phyloP scores from a whole-genome alignment of 257 asterid genomes.

The Solanum pinnatisectum region DNA sequence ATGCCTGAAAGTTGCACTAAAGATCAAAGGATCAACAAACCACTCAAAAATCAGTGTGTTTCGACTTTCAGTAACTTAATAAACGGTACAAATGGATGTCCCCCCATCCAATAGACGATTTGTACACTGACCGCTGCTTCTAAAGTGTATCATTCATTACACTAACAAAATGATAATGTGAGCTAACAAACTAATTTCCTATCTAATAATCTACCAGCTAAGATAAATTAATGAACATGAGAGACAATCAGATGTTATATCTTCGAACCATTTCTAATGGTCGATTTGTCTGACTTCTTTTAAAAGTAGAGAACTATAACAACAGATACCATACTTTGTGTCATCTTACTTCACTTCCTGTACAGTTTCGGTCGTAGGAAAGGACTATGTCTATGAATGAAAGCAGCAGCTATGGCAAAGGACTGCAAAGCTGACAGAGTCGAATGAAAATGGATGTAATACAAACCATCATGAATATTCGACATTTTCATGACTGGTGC shows the following conservation, averaged over 20 bases:
- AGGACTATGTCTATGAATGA: constrained; percentile 58
- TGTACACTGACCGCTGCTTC: neutral
- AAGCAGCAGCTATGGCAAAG: constrained; percentile 68
- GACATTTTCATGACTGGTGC: constrained; percentile 60
- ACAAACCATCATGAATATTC: constrained; percentile 61
- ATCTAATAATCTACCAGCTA: neutral
- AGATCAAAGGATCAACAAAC: neutral
- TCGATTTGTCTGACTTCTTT: neutral
- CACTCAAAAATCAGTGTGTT: neutral
- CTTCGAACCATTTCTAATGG: neutral
- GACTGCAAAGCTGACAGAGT: constrained; percentile 67
- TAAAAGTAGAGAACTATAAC: neutral
- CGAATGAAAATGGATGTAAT: constrained; percentile 63
- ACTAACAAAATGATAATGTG: neutral
- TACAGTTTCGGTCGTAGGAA: constrained; percentile 42
- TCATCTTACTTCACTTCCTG: constrained; percentile 28
- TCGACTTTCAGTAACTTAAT: neutral
- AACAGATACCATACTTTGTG: neutral
- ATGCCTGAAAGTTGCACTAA: neutral
- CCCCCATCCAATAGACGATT: neutral
- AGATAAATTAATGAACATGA: neutral
- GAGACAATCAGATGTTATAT: neutral
- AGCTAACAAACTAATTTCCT: neutral
- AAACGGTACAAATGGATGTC: neutral
- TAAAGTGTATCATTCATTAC: neutral